Evolutionary conservation across 257 asterid species (phyloP).

Genomic region (Sherardia arvensis): DNA sequence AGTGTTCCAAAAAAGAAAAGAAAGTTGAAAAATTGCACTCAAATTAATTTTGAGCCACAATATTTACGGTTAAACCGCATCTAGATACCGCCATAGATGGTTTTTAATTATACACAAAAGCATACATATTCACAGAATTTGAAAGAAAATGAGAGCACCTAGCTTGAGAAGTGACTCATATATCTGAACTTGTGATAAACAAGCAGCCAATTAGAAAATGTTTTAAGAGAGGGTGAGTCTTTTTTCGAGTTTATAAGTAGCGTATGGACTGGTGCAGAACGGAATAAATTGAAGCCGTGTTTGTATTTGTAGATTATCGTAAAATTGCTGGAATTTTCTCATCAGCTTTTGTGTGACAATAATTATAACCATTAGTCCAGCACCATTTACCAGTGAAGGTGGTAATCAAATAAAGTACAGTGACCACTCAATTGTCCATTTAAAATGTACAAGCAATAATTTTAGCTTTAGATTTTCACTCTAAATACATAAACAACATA

Average conservation of each 20-base stretch:
- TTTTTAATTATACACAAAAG: too few relatives aligned
- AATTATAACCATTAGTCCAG: not conserved
- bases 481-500: not conserved
- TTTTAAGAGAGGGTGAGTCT: not conserved
- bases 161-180: too few relatives aligned
- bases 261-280: not conserved
- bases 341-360: not conserved
- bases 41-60: too few relatives aligned
- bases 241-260: not conserved
- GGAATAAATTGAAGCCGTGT: not conserved
- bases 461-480: not conserved
- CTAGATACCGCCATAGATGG: too few relatives aligned
- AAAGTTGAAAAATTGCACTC: too few relatives aligned
- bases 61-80: too few relatives aligned
- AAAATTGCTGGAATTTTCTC: slow-evolving; percentile 1
- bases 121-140: too few relatives aligned
- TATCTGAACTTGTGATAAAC: too few relatives aligned
- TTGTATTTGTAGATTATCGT: not conserved
- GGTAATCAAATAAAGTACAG: not conserved
- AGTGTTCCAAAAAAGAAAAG: too few relatives aligned
- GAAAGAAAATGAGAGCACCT: too few relatives aligned
- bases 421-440: not conserved
- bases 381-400: too few relatives aligned
- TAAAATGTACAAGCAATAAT: not conserved
- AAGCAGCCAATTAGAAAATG: not conserved